phyloP scores from a whole-genome alignment of 1,284 basidiomycete species.

The Cryptococcus deneoformans region DNA sequence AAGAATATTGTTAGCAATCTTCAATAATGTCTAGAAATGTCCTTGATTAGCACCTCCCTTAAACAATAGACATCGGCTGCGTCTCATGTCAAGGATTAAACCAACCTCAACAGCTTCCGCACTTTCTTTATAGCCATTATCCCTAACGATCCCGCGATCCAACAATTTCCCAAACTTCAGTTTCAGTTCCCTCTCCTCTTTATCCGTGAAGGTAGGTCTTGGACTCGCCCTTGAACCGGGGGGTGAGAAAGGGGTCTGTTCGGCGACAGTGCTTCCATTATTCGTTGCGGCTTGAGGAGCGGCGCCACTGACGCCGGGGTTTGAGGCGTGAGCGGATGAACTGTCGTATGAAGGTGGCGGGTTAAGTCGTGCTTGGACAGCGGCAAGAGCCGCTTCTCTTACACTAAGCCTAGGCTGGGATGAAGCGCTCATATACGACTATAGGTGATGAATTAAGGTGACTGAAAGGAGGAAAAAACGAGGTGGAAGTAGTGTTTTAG shows the following conservation, averaged over 20 bases:
- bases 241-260: not conserved
- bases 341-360: constrained; percentile 12
- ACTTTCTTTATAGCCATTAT: constrained; percentile 37
- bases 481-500: no score
- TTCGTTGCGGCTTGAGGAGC: no score
- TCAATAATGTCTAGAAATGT: constrained; percentile 38
- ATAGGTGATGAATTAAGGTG: no score
- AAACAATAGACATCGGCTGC: not conserved
- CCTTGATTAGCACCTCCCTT: not conserved
- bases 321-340: constrained; percentile 6
- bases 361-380: constrained; percentile 35
- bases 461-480: no score
- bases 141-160: constrained; percentile 41
- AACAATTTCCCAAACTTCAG: constrained; percentile 32
- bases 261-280: not conserved
- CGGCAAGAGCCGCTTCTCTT: constrained; percentile 26
- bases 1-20: constrained; percentile 43
- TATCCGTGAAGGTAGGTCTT: constrained; percentile 7
- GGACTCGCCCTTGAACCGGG: no score
- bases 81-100: not conserved
- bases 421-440: no score
- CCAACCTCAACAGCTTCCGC: constrained; percentile 44
- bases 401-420: no score
- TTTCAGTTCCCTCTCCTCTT: constrained; percentile 28
- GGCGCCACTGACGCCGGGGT: not conserved